Conservation (phyloP, 1,284 basidiomycete genomes). For the Moesziomyces antarcticus region DNA sequence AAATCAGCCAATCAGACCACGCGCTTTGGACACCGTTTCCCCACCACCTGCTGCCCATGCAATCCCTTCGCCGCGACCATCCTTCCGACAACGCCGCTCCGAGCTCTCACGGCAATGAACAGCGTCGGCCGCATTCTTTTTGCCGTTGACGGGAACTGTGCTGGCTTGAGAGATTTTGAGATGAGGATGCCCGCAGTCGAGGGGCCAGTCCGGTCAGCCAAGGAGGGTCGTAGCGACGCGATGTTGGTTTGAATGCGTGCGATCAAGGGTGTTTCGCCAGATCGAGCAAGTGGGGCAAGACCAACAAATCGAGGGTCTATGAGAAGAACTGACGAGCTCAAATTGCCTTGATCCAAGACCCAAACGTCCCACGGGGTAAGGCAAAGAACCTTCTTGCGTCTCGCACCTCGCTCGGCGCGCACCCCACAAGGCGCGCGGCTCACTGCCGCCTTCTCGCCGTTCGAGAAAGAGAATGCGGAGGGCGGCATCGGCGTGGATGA, state of each 20-base stretch:
- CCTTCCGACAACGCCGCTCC: neutral
- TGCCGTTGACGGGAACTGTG: too few relatives aligned
- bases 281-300: neutral
- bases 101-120: too few relatives aligned
- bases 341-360: neutral
- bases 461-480: neutral
- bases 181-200: too few relatives aligned
- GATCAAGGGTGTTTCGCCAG: neutral
- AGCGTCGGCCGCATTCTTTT: too few relatives aligned
- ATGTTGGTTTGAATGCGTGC: neutral
- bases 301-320: slow-evolving; percentile 14
- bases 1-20: slow-evolving; percentile 22
- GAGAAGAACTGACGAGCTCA: slow-evolving; percentile 9
- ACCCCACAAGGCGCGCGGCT: neutral
- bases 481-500: neutral
- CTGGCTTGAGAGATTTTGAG: too few relatives aligned
- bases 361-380: neutral
- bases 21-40: slow-evolving; percentile 11
- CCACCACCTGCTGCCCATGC: neutral
- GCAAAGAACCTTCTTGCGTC: neutral
- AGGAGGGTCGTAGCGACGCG: too few relatives aligned
- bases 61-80: neutral
- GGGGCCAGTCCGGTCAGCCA: too few relatives aligned
- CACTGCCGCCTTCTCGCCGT: neutral
- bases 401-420: neutral